These are phyloP conservation scores for Fusarium sp. DNA, from an alignment of 2,329 filamentous ascomycete species.

Conservation along the genomic window DNA sequence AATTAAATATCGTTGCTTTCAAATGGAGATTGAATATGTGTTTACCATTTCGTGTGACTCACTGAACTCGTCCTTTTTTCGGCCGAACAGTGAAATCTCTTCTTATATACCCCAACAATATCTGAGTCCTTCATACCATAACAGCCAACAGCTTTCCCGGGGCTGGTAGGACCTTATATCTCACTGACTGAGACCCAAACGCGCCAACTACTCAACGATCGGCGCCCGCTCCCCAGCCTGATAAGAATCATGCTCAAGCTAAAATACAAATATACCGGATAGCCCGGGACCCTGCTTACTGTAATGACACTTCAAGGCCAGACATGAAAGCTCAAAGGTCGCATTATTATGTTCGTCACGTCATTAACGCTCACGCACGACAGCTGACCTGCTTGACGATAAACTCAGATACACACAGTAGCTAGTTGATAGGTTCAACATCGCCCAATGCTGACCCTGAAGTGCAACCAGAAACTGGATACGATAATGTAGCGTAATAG, in stretches of 20 bases:
- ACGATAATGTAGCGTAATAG: not conserved
- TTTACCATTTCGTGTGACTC: not conserved
- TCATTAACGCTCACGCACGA: conserved; percentile 17
- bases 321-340: not conserved
- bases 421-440: not conserved
- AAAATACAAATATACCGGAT: conserved; percentile 23
- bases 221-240: not conserved
- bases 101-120: not conserved
- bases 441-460: conserved; percentile 4
- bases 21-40: not conserved
- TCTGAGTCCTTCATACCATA: not conserved
- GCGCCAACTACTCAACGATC: conserved; percentile 2
- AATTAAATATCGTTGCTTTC: not conserved
- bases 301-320: conserved; percentile 3
- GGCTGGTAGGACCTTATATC: not conserved
- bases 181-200: conserved; percentile 5
- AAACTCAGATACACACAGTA: not conserved
- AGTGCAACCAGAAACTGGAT: not conserved
- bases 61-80: not conserved
- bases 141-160: not conserved
- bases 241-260: conserved; percentile 6
- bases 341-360: not conserved
- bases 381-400: not conserved
- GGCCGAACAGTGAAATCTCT: not conserved
- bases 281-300: conserved; percentile 31